A percentile compares a stretch with the other conserved stretches of the same genome.
phyloP scores from a whole-genome alignment of 2,329 filamentous ascomycete species.

The Penicillium carneum region DNA sequence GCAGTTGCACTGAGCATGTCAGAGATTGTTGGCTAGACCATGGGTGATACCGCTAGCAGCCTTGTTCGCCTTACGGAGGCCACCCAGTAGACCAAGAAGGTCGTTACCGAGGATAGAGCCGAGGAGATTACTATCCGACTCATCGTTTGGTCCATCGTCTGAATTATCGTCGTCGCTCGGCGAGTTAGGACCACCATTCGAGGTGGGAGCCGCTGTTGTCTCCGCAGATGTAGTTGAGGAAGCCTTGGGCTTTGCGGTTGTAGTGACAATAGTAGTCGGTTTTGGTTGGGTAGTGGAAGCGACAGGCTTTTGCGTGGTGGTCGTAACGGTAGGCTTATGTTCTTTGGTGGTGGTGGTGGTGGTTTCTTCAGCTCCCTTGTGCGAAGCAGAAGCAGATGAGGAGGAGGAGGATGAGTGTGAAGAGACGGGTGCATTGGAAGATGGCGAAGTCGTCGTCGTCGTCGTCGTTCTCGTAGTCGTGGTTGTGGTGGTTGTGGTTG shows the following conservation, averaged over 20 bases:
- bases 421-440: constrained; percentile 37
- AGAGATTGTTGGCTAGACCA: background rate
- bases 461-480: background rate
- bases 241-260: background rate
- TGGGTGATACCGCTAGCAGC: background rate
- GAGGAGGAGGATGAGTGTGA: constrained; percentile 40
- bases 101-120: constrained; percentile 6
- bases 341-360: background rate
- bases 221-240: background rate
- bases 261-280: constrained; percentile 44
- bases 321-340: background rate
- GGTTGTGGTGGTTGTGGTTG: background rate
- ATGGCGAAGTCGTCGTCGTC: constrained; percentile 26
- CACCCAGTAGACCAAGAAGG: constrained; percentile 9
- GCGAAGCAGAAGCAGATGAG: constrained; percentile 21
- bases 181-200: background rate
- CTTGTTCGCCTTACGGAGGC: constrained; percentile 11
- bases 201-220: background rate
- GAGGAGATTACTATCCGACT: background rate
- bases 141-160: background rate
- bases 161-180: too few species aligned
- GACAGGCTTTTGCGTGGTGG: background rate
- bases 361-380: constrained; percentile 12
- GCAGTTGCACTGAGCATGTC: background rate
- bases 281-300: constrained; percentile 69